Conservation (phyloP, 805 yeast genomes). For the Suhomyces emberorum region DNA sequence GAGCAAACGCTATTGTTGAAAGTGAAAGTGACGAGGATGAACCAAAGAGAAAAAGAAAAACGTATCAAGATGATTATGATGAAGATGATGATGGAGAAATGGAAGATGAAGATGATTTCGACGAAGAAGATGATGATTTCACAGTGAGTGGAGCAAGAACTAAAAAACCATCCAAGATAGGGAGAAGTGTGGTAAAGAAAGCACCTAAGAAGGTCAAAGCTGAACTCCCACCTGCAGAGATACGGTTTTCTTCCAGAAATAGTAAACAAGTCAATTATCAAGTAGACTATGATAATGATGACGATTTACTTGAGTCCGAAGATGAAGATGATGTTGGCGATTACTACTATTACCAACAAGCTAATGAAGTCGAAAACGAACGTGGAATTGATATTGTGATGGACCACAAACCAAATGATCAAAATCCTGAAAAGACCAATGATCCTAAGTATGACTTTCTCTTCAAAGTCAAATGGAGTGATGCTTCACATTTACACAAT, state of each 20-base stretch:
- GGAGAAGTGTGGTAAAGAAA: slow-evolving; percentile 1
- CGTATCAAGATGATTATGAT: slow-evolving; percentile 14
- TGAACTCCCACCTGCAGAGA: slow-evolving; percentile 37
- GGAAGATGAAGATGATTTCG: slow-evolving; percentile 18
- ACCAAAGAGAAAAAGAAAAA: slow-evolving; percentile 11
- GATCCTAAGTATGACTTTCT: slow-evolving; percentile 60
- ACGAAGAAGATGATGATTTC: slow-evolving; percentile 18
- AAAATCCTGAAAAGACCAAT: slow-evolving; percentile 39
- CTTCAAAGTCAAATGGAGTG: slow-evolving; percentile 78
- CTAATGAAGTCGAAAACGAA: slow-evolving; percentile 32
- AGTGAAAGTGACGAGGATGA: slow-evolving; percentile 33
- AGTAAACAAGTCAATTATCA: slow-evolving; percentile 67
- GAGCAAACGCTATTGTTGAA: slow-evolving; percentile 31
- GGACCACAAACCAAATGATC: slow-evolving; percentile 37
- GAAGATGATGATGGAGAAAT: slow-evolving; percentile 17
- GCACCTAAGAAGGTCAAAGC: not conserved
- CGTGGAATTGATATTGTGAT: slow-evolving; percentile 36
- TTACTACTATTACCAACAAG: slow-evolving; percentile 33
- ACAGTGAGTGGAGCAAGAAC: slow-evolving; percentile 21
- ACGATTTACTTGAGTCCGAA: slow-evolving; percentile 50
- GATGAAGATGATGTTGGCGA: slow-evolving; percentile 31
- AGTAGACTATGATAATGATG: slow-evolving; percentile 65
- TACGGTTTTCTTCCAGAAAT: slow-evolving; percentile 78
- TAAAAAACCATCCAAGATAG: slow-evolving; percentile 9
- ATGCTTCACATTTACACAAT: slow-evolving; percentile 86